Evolutionary conservation across 1,139 yeast species (phyloP).

Genomic region (Magnusiomyces paraingens): DNA sequence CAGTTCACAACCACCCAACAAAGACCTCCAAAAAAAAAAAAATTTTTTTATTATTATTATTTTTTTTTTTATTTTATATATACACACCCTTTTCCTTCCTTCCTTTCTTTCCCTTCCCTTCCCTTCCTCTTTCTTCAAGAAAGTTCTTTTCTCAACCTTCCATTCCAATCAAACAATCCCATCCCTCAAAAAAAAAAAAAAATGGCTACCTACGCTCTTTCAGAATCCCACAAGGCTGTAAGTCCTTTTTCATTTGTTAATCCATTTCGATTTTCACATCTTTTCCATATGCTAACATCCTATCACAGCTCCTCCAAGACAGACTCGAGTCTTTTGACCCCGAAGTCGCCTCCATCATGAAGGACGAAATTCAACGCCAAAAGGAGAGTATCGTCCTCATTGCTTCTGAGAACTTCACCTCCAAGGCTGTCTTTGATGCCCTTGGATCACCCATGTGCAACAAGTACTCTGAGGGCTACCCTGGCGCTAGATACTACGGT

Average conservation of each 20-base stretch:
- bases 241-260: slow-evolving; percentile 7
- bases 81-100: neutral
- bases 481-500: slow-evolving; percentile 95
- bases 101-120: neutral
- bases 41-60: neutral
- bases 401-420: slow-evolving; percentile 93
- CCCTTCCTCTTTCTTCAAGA: slow-evolving; percentile 5
- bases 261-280: neutral
- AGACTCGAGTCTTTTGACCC: slow-evolving; percentile 58
- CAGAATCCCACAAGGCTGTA: slow-evolving; percentile 30
- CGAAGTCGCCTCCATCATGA: slow-evolving; percentile 71
- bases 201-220: slow-evolving; percentile 31
- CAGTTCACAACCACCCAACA: too few relatives aligned
- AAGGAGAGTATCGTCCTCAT: slow-evolving; percentile 84
- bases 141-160: slow-evolving; percentile 4
- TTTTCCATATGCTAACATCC: neutral
- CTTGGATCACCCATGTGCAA: slow-evolving; percentile 96
- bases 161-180: slow-evolving; percentile 3
- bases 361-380: slow-evolving; percentile 74
- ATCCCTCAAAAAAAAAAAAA: slow-evolving; percentile 9
- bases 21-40: slow-evolving; percentile 2
- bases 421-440: slow-evolving; percentile 88
- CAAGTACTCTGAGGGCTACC: slow-evolving; percentile 96
- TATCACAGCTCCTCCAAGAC: slow-evolving; percentile 27
- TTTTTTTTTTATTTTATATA: slow-evolving; percentile 1